These are phyloP conservation scores for Blakeslea trispora DNA, from an alignment of 371 early-diverging fungal genomes.

Conservation along the genomic window DNA sequence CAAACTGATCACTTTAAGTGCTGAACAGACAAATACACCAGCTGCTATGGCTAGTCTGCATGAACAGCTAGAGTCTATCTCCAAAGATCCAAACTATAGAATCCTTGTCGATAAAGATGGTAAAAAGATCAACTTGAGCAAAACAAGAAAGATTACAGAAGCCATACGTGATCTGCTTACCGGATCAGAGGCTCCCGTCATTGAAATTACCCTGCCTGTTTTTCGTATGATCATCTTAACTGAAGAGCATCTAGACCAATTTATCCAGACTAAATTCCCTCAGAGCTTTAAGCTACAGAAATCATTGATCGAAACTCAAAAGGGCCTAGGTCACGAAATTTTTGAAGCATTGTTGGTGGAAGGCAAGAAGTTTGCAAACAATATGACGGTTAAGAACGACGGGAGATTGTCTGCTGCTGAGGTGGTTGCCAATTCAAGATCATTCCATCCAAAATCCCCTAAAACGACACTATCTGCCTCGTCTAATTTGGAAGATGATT, in stretches of 20 bases:
- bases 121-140: background rate
- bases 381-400: background rate
- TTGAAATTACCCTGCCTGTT: conserved; percentile 37
- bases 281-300: conserved; percentile 60
- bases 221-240: conserved; percentile 68
- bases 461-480: background rate
- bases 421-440: background rate
- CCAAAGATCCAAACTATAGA: no score
- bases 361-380: conserved; percentile 42
- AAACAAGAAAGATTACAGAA: conserved; percentile 1
- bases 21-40: conserved; percentile 51
- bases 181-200: conserved; percentile 8
- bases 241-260: conserved; percentile 66
- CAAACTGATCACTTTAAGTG: conserved; percentile 59
- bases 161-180: conserved; percentile 4
- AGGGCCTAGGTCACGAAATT: conserved; percentile 45
- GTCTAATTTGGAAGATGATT: conserved; percentile 3
- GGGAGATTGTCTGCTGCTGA: background rate
- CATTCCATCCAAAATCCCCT: background rate
- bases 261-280: conserved; percentile 58
- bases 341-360: conserved; percentile 47
- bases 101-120: background rate
- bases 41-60: conserved; percentile 10
- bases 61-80: conserved; percentile 7
- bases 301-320: conserved; percentile 40